Base-by-base conservation (phyloP, 1,284 basidiomycete species). In the Marasmius oreades region DNA sequence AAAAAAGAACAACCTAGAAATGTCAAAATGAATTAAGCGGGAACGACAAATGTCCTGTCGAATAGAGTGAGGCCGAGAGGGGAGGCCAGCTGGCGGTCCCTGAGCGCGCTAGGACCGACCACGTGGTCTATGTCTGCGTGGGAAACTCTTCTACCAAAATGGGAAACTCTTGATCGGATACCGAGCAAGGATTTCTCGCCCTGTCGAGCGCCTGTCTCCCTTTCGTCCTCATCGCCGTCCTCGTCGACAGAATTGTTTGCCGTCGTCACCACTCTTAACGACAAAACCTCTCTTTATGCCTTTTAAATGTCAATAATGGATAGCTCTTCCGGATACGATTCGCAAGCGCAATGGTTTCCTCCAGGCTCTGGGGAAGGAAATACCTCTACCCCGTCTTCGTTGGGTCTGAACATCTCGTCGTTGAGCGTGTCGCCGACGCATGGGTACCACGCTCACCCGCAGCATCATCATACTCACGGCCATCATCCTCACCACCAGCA, bases 381-480 rank as follows among this genome's bases (percentile, higher is more conserved):
- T 52, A 36, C 52, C 36, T 46, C 42, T 23, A 53, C 36, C 12
- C n/a, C 36, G 36, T 12, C 36, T 11, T 37, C 36, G 12, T 37
- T 37, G 36, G 36, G 36, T n/a, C 36, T 57, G 28, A 57, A 54
- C 39, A 43, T 45, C 33, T 36, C 43, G 31, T 57, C 56, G 28
- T 46, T 52, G 31, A 53, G 43, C 5, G 43, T 47, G 5, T 24
- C 18, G 22, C 23, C 45, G 20, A 24, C 45, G 45, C 12, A 26
- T 47, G 23, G 45, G 22, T 22, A 26, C n/a, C 22, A 26, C 24
- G 45, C 26, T 47, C 14, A 24, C 5, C 26, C 18, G 20, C 45
- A 22, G 14, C 20, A 24, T 47, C 20, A 22, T 24, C 22, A 22
- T 24, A 24, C 23, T 26, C 45, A 22, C 6, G 16, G 22, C n/a